phyloP scores from a whole-genome alignment of 139 green algal species.

The Haematococcus lacustris region DNA sequence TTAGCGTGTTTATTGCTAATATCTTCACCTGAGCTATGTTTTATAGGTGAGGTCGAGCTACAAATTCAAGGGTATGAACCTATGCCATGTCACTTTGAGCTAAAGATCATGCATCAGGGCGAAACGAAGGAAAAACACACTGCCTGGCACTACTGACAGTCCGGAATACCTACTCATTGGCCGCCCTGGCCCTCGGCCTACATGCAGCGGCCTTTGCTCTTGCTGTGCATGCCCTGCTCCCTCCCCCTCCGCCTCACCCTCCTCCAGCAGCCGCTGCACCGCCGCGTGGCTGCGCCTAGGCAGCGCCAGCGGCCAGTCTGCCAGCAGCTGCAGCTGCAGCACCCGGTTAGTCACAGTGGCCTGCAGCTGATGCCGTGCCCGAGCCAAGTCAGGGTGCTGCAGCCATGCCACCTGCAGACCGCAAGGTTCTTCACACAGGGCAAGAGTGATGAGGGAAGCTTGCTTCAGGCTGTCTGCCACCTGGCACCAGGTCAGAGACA shows the following conservation, averaged over 20 bases:
- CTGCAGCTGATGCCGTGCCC: conserved; percentile 2
- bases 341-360: conserved; percentile 6
- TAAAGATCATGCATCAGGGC: too few species aligned
- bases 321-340: conserved; percentile 23
- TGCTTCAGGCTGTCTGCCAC: background rate
- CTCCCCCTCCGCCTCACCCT: conserved; percentile 10
- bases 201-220: too few species aligned
- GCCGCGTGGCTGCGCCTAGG: conserved; percentile 8
- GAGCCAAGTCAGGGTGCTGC: background rate
- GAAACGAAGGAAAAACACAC: too few species aligned
- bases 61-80: too few species aligned
- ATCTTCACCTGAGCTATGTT: too few species aligned
- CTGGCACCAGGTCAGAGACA: background rate
- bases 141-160: background rate
- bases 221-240: background rate
- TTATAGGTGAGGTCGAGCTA: too few species aligned
- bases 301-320: conserved; percentile 14
- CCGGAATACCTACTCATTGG: background rate
- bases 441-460: background rate
- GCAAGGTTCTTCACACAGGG: background rate
- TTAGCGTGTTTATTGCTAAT: too few species aligned
- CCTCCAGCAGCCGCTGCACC: conserved; percentile 13
- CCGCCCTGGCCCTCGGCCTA: background rate
- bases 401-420: background rate
- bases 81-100: too few species aligned